A percentile compares a stretch with the other conserved stretches of the same genome.
These are phyloP conservation scores for Pseudodiploospora longispora DNA, from an alignment of 2,329 filamentous ascomycete genomes.

Conservation along the genomic window DNA sequence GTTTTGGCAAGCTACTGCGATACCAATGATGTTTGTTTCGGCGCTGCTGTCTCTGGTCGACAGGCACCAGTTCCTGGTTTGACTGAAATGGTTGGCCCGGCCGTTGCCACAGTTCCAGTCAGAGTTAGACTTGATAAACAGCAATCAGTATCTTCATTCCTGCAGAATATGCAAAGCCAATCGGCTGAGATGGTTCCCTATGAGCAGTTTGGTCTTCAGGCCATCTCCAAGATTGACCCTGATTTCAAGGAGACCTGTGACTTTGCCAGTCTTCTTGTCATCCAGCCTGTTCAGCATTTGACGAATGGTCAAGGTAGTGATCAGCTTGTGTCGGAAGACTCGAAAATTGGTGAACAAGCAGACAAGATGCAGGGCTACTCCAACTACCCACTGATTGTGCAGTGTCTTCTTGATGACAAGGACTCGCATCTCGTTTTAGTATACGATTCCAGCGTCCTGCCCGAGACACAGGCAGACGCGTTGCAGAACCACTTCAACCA, in stretches of 20 bases:
- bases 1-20: conserved; percentile 1
- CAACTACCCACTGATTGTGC: conserved; percentile 10
- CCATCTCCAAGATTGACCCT: conserved; percentile 13
- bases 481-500: conserved; percentile 10
- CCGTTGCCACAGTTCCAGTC: conserved; percentile 12
- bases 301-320: neutral
- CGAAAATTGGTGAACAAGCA: neutral
- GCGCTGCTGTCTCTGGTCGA: conserved; percentile 8
- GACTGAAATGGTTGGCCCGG: conserved; percentile 9
- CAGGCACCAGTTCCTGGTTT: conserved; percentile 10
- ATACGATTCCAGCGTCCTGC: conserved; percentile 6
- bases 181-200: conserved; percentile 13
- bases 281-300: conserved; percentile 2
- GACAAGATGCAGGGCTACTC: conserved; percentile 7
- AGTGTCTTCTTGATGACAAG: conserved; percentile 3
- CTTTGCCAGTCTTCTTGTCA: conserved; percentile 2
- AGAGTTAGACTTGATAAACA: conserved; percentile 7
- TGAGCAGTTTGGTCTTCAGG: conserved; percentile 15
- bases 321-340: neutral
- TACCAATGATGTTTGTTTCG: conserved; percentile 1
- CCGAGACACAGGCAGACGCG: conserved; percentile 5
- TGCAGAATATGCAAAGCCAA: conserved; percentile 10
- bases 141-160: conserved; percentile 5
- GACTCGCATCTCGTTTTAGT: conserved; percentile 2
- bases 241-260: conserved; percentile 5